Evolutionary conservation across 169 alveolate genomes (phyloP).

Genomic region (Amoebophrya sp.): DNA sequence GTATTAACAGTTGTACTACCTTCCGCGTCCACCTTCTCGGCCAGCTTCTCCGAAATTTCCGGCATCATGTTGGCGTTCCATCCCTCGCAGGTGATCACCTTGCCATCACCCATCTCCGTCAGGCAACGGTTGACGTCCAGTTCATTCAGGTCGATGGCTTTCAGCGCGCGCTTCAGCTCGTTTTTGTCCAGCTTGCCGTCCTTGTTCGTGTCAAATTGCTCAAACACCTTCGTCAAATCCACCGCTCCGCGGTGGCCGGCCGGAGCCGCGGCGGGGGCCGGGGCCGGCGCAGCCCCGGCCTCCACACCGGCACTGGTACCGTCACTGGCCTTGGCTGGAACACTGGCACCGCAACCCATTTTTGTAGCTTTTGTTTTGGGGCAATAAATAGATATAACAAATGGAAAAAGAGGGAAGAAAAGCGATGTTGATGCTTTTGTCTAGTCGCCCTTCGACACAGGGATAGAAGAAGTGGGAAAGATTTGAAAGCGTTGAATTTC

Average conservation of each 20-base stretch:
- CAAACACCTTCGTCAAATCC: neutral
- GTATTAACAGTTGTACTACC: too few relatives aligned
- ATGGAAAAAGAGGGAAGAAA: too few relatives aligned
- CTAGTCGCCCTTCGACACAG: too few relatives aligned
- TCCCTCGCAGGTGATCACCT: neutral
- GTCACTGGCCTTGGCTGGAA: neutral
- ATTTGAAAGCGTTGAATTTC: too few relatives aligned
- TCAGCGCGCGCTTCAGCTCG: conserved; percentile 15
- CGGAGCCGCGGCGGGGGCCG: neutral
- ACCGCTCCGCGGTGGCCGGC: neutral
- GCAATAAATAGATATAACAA: too few relatives aligned
- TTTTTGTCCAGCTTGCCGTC: neutral
- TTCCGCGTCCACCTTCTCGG: neutral
- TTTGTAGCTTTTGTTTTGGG: too few relatives aligned
- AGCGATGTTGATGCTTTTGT: too few relatives aligned
- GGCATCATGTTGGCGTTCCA: neutral
- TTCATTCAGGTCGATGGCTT: neutral
- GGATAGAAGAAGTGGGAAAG: too few relatives aligned
- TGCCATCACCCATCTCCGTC: neutral
- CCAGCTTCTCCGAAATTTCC: neutral
- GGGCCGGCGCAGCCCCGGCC: neutral
- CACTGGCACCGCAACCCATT: neutral
- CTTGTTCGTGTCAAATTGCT: neutral
- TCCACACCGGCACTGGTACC: neutral
- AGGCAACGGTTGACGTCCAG: neutral